A percentile compares a stretch with the other conserved stretches of the same genome.
phyloP scores from a whole-genome alignment of 495 filamentous ascomycete species.

The Thermochaetoides thermophila region DNA sequence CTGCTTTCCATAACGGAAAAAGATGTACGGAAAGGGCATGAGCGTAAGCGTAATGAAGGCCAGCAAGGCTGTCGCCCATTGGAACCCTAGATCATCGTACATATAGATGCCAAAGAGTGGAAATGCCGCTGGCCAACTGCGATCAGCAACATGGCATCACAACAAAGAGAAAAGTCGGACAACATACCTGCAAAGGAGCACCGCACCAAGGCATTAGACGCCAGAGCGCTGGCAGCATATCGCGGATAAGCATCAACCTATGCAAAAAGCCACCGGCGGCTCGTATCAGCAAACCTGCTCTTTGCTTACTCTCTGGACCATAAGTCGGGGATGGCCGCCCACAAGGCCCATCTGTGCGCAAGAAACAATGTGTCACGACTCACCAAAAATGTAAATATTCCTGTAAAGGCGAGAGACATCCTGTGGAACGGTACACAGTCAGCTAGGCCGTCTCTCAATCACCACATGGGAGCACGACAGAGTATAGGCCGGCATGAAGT shows the following conservation, averaged over 20 bases:
- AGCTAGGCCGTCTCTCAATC: no score
- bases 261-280: constrained; percentile 3
- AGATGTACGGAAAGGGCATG: constrained; percentile 57
- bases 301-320: constrained; percentile 4
- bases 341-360: constrained; percentile 7
- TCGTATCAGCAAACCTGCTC: constrained; percentile 15
- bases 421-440: constrained; percentile 29
- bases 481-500: no score
- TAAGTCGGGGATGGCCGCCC: background rate
- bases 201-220: constrained; percentile 75
- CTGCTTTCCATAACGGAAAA: constrained; percentile 46
- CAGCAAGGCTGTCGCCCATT: constrained; percentile 58
- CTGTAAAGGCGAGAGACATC: constrained; percentile 65
- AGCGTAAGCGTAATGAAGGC: constrained; percentile 55
- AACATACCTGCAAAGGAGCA: constrained; percentile 73
- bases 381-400: constrained; percentile 80
- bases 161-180: no score
- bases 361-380: constrained; percentile 12
- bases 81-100: constrained; percentile 52
- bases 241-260: constrained; percentile 78
- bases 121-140: constrained; percentile 40
- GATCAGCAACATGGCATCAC: constrained; percentile 29
- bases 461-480: no score
- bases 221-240: constrained; percentile 77
- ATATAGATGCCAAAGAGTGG: constrained; percentile 39